Evolutionary conservation across 495 filamentous ascomycete genomes (phyloP).

Genomic region (Hyaloscypha bicolor): DNA sequence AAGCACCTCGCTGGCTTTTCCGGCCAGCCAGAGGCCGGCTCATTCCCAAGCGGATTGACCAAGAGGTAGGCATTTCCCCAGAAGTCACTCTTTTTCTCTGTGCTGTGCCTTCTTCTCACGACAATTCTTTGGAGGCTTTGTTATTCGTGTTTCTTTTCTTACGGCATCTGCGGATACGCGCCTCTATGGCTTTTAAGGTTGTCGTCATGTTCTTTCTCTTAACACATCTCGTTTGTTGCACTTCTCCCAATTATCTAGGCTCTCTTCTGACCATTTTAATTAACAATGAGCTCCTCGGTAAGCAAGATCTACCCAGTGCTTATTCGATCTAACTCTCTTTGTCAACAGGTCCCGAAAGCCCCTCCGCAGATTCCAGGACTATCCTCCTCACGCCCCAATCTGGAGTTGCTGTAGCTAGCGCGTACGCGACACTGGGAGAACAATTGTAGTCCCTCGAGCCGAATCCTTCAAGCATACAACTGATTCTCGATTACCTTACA

Average conservation of each 20-base stretch:
- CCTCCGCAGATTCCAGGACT: conserved; percentile 41
- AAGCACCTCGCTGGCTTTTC: neutral
- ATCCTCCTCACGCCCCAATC: conserved; percentile 40
- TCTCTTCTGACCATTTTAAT: conserved; percentile 27
- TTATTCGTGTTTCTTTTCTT: neutral
- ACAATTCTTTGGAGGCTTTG: conserved; percentile 1
- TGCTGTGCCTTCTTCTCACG: neutral
- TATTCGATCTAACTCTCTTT: neutral
- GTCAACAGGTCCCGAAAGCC: conserved; percentile 38
- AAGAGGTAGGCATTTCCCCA: conserved; percentile 18
- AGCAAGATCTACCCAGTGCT: neutral
- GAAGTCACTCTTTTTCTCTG: neutral
- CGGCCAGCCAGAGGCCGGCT: conserved; percentile 12
- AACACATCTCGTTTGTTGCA: conserved; percentile 7
- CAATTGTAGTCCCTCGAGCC: conserved; percentile 44
- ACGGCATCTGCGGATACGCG: neutral
- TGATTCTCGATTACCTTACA: conserved; percentile 44
- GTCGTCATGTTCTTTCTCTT: conserved; percentile 12
- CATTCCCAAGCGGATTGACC: conserved; percentile 9
- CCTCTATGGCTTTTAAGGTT: conserved; percentile 18
- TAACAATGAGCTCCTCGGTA: conserved; percentile 29
- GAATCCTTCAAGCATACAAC: conserved; percentile 39
- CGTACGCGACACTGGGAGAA: conserved; percentile 44
- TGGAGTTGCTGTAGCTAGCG: conserved; percentile 32
- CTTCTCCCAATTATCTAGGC: conserved; percentile 25